A percentile compares a stretch with the other conserved stretches of the same genome.
Evolutionary conservation across 768 basidiomycete species (phyloP).

Genomic region (Albatrellus ellisii): DNA sequence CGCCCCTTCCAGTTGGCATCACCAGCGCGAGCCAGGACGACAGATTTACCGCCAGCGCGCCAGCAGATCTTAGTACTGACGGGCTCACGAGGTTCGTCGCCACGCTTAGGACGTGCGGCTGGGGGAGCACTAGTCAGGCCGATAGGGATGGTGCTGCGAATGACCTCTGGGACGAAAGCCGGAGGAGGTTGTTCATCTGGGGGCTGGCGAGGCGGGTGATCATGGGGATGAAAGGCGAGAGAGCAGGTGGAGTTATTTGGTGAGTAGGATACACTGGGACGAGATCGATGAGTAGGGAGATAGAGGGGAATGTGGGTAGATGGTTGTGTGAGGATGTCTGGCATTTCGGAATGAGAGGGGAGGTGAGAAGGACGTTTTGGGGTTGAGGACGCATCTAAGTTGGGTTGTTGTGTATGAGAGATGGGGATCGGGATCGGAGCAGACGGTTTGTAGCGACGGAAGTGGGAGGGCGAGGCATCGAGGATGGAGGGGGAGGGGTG

Average conservation of each 20-base stretch:
- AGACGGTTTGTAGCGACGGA: slow-evolving; percentile 29
- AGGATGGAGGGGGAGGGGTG: slow-evolving; percentile 24
- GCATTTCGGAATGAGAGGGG: slow-evolving; percentile 21
- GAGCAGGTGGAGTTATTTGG: slow-evolving; percentile 30
- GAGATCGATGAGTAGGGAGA: slow-evolving; percentile 18
- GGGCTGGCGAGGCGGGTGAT: slow-evolving; percentile 20
- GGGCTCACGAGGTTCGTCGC: slow-evolving; percentile 12
- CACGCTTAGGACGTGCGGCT: slow-evolving; percentile 23
- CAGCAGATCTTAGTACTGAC: slow-evolving; percentile 37
- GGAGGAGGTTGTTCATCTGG: slow-evolving; percentile 17
- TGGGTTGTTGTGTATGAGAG: slow-evolving; percentile 13
- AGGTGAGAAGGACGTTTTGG: slow-evolving; percentile 9
- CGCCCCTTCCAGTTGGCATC: slow-evolving; percentile 69
- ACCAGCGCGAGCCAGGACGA: slow-evolving; percentile 58
- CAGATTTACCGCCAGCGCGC: slow-evolving; percentile 46
- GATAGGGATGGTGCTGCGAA: slow-evolving; percentile 50
- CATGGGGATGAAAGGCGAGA: slow-evolving; percentile 31
- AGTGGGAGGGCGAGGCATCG: slow-evolving; percentile 28
- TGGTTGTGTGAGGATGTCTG: slow-evolving; percentile 27
- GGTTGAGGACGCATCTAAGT: slow-evolving; percentile 3
- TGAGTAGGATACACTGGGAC: slow-evolving; percentile 7
- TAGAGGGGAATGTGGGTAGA: slow-evolving; percentile 28
- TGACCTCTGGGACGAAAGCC: slow-evolving; percentile 52
- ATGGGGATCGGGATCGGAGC: slow-evolving; percentile 37
- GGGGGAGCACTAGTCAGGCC: slow-evolving; percentile 26